These are phyloP conservation scores for Fusarium stilboides DNA, from an alignment of 2,329 filamentous ascomycete species.

Conservation along the genomic window DNA sequence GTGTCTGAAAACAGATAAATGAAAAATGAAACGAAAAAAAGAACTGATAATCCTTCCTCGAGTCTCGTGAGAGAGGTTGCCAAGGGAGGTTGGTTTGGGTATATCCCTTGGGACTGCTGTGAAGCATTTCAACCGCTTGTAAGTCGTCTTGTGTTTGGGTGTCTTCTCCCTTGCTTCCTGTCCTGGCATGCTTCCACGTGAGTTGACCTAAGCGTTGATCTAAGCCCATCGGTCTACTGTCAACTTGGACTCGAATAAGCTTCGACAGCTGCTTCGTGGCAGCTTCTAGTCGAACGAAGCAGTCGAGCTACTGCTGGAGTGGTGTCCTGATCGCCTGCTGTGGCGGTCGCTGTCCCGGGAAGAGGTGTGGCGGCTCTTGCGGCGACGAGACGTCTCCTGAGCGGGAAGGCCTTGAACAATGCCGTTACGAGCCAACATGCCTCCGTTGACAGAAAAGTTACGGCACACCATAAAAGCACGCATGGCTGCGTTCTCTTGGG, in stretches of 20 bases:
- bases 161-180: constrained; percentile 31
- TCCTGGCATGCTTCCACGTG: constrained; percentile 21
- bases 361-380: constrained; percentile 68
- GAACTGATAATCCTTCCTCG: constrained; percentile 28
- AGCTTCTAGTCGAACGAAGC: constrained; percentile 68
- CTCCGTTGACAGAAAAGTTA: constrained; percentile 97
- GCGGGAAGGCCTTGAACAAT: constrained; percentile 77
- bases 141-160: constrained; percentile 48
- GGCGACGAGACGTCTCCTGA: constrained; percentile 64
- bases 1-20: constrained; percentile 11
- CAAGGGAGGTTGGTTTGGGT: constrained; percentile 46
- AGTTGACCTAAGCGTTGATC: constrained; percentile 32
- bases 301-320: constrained; percentile 75
- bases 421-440: constrained; percentile 83
- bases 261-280: constrained; percentile 3
- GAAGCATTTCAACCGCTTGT: constrained; percentile 59
- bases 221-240: constrained; percentile 33
- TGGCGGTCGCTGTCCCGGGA: constrained; percentile 62
- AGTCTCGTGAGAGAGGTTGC: constrained; percentile 49
- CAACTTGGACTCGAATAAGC: constrained; percentile 18
- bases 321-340: constrained; percentile 68
- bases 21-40: constrained; percentile 13
- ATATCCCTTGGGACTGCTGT: constrained; percentile 55
- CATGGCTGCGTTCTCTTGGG: constrained; percentile 94
- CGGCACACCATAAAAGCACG: constrained; percentile 97